phyloP scores from a whole-genome alignment of 192 early-diverging fungal genomes.

The Ambispora gerdemannii region DNA sequence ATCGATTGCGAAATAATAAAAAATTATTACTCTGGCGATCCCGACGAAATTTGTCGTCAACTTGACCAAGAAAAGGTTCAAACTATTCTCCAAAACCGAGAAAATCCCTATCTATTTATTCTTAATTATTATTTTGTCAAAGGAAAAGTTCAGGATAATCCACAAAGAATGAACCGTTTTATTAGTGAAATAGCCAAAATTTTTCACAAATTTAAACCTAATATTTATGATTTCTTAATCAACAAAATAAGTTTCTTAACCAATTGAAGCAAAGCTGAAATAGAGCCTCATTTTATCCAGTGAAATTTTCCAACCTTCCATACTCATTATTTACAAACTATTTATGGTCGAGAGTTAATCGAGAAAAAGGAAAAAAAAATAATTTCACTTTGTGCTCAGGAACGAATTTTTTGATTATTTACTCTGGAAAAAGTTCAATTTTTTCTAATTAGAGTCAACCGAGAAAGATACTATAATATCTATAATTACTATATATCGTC shows the following conservation, averaged over 20 bases:
- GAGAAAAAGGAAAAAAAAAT: background rate
- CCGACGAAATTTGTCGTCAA: background rate
- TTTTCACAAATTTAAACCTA: background rate
- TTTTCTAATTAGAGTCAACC: background rate
- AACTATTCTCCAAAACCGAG: background rate
- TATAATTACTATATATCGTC: slow-evolving; percentile 16
- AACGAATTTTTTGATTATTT: background rate
- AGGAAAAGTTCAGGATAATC: background rate
- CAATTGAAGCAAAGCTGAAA: background rate
- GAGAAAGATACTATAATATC: slow-evolving; percentile 6
- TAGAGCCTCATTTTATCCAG: background rate
- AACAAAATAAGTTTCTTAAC: background rate
- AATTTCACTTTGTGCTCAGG: background rate
- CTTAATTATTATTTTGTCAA: background rate
- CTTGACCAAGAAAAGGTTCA: background rate
- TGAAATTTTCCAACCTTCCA: no score
- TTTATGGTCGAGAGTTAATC: no score
- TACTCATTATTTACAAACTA: no score
- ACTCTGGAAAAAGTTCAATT: background rate
- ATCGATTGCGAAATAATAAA: background rate
- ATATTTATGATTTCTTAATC: background rate
- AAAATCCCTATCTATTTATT: background rate
- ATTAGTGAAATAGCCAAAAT: background rate
- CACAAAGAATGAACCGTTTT: background rate
- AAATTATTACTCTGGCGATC: background rate